Conservation (phyloP, 257 asterid genomes). For the Thymus mandschuricus region DNA sequence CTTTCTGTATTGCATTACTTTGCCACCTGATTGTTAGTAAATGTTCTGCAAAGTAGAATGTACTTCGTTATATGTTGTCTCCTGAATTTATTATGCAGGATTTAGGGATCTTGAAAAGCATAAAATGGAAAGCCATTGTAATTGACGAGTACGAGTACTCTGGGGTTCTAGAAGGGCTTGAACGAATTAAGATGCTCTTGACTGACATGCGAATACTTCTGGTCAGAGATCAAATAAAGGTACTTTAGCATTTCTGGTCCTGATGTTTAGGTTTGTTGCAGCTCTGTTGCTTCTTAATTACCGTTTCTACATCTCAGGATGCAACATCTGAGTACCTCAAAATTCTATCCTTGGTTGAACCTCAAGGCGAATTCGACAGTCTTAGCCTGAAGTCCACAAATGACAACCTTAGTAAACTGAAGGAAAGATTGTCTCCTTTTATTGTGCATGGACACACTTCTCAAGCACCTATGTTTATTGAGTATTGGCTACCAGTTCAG, state of each 20-base stretch:
- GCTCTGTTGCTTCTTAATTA: conserved; percentile 3
- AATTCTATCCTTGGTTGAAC: conserved; percentile 57
- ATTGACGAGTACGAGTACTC: conserved; percentile 57
- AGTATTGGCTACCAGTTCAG: conserved; percentile 89
- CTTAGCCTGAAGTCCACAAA: conserved; percentile 41
- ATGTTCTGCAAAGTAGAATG: background rate
- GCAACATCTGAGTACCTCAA: conserved; percentile 46
- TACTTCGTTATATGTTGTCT: conserved; percentile 2
- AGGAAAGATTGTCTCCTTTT: conserved; percentile 46
- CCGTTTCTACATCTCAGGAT: conserved; percentile 47
- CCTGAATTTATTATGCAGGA: conserved; percentile 50
- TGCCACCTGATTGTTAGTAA: conserved; percentile 13
- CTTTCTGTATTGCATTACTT: conserved; percentile 18
- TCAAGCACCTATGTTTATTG: conserved; percentile 61
- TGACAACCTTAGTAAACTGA: conserved; percentile 53
- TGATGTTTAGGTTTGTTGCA: conserved; percentile 18
- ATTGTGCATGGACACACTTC: conserved; percentile 45
- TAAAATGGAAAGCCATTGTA: conserved; percentile 61
- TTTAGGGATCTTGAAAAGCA: conserved; percentile 41
- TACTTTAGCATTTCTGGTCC: conserved; percentile 29
- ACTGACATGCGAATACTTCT: conserved; percentile 56
- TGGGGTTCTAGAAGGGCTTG: conserved; percentile 37
- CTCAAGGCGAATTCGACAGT: conserved; percentile 44
- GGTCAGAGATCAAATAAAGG: conserved; percentile 56
- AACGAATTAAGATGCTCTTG: conserved; percentile 50